Evolutionary conservation across 306 rosid species (phyloP).

Genomic region (Lablab purpureus): DNA sequence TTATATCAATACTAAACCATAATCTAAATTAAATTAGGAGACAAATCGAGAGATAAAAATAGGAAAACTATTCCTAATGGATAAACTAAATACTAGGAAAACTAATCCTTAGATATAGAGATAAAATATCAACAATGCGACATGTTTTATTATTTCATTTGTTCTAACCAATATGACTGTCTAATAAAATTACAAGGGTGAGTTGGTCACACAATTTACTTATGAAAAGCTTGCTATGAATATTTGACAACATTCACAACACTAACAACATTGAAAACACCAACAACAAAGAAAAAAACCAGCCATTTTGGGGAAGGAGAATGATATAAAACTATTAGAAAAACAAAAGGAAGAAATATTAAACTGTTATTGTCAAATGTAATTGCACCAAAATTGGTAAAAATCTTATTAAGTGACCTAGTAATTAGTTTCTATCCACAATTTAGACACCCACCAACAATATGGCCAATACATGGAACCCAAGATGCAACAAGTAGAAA

Average conservation of each 20-base stretch:
- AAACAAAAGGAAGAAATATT: background rate
- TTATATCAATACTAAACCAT: background rate
- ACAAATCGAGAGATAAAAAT: background rate
- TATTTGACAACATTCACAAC: background rate
- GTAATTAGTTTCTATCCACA: background rate
- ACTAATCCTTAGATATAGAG: background rate
- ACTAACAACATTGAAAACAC: too few relatives aligned
- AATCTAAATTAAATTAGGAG: background rate
- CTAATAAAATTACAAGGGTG: constrained; percentile 6
- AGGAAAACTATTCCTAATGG: background rate
- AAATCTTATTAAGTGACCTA: constrained; percentile 18
- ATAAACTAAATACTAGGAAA: background rate
- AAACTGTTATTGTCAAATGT: background rate
- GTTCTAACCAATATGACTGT: background rate
- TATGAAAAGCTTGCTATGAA: constrained; percentile 8
- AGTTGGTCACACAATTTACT: background rate
- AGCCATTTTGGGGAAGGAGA: constrained; percentile 2
- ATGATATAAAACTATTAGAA: background rate
- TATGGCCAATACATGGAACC: background rate
- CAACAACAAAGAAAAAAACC: background rate
- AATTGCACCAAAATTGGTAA: background rate
- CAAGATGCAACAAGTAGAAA: constrained; percentile 5
- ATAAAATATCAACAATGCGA: too few relatives aligned
- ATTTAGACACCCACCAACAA: constrained; percentile 9
- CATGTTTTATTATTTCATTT: too few relatives aligned